Evolutionary conservation across 208 protist genomes (phyloP).

Genomic region (Acanthamoeba sp.): DNA sequence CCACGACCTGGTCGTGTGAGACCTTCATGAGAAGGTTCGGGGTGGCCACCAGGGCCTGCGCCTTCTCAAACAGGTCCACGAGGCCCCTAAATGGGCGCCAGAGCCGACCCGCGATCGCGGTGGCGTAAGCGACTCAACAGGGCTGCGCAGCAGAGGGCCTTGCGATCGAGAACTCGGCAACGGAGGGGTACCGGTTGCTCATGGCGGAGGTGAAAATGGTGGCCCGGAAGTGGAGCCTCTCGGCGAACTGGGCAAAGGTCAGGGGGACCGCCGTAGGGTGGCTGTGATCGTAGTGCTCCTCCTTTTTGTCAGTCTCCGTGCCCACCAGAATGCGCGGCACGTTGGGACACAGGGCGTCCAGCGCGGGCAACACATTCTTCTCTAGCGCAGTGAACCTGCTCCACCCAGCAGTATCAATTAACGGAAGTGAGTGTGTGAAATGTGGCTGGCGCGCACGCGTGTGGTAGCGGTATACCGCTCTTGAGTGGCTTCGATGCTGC

Average conservation of each 20-base stretch:
- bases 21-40: neutral
- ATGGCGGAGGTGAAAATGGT: slow-evolving; percentile 26
- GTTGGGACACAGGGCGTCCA: neutral
- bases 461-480: neutral
- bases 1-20: neutral
- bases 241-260: neutral
- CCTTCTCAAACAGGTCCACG: slow-evolving; percentile 37
- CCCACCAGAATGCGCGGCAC: slow-evolving; percentile 30
- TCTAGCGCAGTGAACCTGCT: neutral
- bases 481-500: neutral
- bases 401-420: no score
- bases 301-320: slow-evolving; percentile 25
- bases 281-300: neutral
- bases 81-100: neutral
- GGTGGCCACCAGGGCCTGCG: slow-evolving; percentile 28
- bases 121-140: no score
- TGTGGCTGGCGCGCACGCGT: neutral
- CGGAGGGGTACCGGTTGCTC: slow-evolving; percentile 52
- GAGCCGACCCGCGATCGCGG: neutral
- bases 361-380: neutral
- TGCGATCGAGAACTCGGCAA: no score
- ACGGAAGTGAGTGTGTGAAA: neutral
- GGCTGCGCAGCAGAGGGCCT: no score
- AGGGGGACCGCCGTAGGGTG: neutral
- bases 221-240: slow-evolving; percentile 29